Conservation (phyloP, 2,329 filamentous ascomycete species). For the Penicillium sp. region DNA sequence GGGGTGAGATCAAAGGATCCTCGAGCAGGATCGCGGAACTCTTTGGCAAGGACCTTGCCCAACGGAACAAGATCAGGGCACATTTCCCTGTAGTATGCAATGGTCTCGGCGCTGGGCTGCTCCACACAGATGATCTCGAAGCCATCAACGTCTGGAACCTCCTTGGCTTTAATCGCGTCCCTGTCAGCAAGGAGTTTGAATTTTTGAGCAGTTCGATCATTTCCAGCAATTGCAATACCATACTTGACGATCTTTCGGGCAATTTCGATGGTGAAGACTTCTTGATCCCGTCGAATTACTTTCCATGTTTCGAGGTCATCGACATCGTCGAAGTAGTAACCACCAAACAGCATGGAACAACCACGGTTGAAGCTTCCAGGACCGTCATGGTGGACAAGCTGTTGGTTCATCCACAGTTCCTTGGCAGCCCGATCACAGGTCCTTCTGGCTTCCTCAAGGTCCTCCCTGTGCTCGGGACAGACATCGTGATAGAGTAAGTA, state of each 20-base stretch:
- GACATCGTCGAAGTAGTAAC: slow-evolving; percentile 48
- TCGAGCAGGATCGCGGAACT: slow-evolving; percentile 49
- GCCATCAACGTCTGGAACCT: slow-evolving; percentile 52
- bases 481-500: slow-evolving; percentile 84
- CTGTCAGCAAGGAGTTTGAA: slow-evolving; percentile 40
- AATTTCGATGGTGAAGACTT: slow-evolving; percentile 43
- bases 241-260: slow-evolving; percentile 53
- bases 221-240: slow-evolving; percentile 50
- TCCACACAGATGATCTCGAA: slow-evolving; percentile 61
- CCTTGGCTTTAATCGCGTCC: slow-evolving; percentile 42
- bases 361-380: slow-evolving; percentile 82
- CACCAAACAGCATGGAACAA: slow-evolving; percentile 66
- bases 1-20: slow-evolving; percentile 37
- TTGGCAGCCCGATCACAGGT: slow-evolving; percentile 65
- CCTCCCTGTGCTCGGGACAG: slow-evolving; percentile 72
- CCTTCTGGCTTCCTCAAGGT: slow-evolving; percentile 64
- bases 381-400: slow-evolving; percentile 51
- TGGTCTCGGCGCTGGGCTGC: slow-evolving; percentile 45
- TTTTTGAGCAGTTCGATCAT: slow-evolving; percentile 34
- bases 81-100: slow-evolving; percentile 50
- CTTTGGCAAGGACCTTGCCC: slow-evolving; percentile 54
- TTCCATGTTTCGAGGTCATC: slow-evolving; percentile 31
- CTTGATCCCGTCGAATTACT: not conserved
- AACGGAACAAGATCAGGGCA: slow-evolving; percentile 49
- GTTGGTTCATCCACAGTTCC: slow-evolving; percentile 63